These are phyloP conservation scores for Ophiocordyceps robertsii DNA, from an alignment of 2,329 filamentous ascomycete species.

Conservation along the genomic window DNA sequence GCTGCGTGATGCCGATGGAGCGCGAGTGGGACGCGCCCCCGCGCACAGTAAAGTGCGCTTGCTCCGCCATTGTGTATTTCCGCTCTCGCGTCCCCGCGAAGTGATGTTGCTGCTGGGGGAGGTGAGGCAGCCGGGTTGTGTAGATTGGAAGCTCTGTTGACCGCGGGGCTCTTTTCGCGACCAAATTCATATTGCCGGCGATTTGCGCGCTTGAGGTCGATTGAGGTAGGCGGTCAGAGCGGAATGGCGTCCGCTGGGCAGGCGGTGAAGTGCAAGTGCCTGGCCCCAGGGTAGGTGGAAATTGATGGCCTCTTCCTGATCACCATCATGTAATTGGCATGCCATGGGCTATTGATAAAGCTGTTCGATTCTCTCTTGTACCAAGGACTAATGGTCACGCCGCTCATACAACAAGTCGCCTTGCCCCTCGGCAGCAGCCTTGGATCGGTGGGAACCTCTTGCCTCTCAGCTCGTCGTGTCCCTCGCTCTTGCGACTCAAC, in stretches of 20 bases:
- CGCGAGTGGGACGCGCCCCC: constrained; percentile 18
- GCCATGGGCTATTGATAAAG: too few species aligned
- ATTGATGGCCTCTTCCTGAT: too few species aligned
- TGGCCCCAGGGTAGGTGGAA: too few species aligned
- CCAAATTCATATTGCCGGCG: background rate
- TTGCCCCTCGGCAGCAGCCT: too few species aligned
- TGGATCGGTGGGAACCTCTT: too few species aligned
- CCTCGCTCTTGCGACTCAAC: too few species aligned
- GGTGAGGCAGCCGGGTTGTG: background rate
- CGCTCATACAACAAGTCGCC: too few species aligned
- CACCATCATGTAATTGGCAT: too few species aligned
- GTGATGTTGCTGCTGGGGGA: background rate
- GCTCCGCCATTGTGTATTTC: constrained; percentile 15
- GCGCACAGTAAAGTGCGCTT: constrained; percentile 15
- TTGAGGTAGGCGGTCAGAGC: background rate
- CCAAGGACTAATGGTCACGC: too few species aligned
- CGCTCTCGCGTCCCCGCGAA: background rate
- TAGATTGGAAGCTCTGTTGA: background rate
- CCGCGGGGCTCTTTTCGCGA: constrained; percentile 1
- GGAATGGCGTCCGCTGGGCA: background rate
- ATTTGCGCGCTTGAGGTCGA: background rate
- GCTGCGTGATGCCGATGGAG: constrained; percentile 25
- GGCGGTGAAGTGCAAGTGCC: background rate
- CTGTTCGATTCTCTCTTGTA: too few species aligned
- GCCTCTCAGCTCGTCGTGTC: too few species aligned